Conservation (phyloP, 202 grass and related monocot genomes). For the Setaria italica region DNA sequence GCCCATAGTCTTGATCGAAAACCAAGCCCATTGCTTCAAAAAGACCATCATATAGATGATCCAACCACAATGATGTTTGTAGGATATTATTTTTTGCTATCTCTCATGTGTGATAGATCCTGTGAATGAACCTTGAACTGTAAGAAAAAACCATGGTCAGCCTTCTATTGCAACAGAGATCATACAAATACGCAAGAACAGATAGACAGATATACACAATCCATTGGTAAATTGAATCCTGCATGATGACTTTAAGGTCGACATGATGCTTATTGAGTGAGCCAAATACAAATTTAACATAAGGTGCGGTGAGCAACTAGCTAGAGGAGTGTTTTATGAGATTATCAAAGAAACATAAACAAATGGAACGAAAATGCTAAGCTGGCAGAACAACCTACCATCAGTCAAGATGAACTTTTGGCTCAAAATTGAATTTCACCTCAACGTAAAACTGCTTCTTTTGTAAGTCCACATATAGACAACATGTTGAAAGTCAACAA, state of each 20-base stretch:
- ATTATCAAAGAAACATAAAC: neutral
- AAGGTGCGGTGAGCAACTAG: neutral
- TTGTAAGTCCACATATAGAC: too few species aligned
- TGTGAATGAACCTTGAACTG: neutral
- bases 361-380: neutral
- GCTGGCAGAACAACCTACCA: neutral
- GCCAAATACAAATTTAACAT: neutral
- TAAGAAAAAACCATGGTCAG: neutral
- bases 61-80: neutral
- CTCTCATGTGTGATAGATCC: neutral
- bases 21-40: neutral
- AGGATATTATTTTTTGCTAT: neutral
- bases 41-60: neutral
- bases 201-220: too few species aligned
- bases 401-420: neutral
- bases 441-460: neutral
- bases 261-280: neutral
- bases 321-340: neutral
- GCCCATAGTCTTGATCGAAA: neutral
- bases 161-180: neutral
- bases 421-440: neutral
- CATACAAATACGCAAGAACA: neutral
- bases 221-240: neutral
- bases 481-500: too few species aligned
- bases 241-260: neutral